Percentiles rank a stretch among this genome's conserved stretches.
Conservation (phyloP, 2,329 filamentous ascomycete genomes). For the Colletotrichum lini region DNA sequence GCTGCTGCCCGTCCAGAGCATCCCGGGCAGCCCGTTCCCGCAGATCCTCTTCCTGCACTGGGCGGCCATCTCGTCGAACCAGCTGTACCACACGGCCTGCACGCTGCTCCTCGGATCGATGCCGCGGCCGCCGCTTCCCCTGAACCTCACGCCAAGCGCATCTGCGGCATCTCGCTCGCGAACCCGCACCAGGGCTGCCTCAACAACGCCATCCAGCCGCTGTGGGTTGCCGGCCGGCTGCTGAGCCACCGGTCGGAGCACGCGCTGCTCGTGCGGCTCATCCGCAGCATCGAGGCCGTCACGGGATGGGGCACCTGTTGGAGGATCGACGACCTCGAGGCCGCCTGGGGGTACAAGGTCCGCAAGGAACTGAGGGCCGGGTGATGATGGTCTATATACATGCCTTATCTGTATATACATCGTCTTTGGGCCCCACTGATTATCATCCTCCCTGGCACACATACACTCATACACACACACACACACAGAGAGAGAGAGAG, state of each 20-base stretch:
- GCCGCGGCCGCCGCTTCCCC: conserved; percentile 47
- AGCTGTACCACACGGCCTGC: conserved; percentile 70
- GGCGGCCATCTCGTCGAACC: conserved; percentile 70
- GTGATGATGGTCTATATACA: neutral
- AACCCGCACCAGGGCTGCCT: conserved; percentile 70
- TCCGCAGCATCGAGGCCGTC: conserved; percentile 64
- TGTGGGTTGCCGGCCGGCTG: conserved; percentile 69
- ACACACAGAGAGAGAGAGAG: too few species aligned
- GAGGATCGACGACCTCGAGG: conserved; percentile 67
- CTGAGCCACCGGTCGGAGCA: conserved; percentile 66
- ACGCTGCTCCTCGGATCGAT: conserved; percentile 64
- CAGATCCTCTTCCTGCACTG: conserved; percentile 67
- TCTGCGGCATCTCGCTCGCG: conserved; percentile 69
- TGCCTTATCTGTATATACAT: too few species aligned
- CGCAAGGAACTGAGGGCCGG: conserved; percentile 32
- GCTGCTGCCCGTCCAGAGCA: conserved; percentile 60
- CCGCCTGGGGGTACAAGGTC: conserved; percentile 56
- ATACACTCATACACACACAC: too few species aligned
- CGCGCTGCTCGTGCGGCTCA: conserved; percentile 56
- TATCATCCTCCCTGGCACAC: too few species aligned
- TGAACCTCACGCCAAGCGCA: conserved; percentile 61
- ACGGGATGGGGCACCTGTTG: conserved; percentile 69
- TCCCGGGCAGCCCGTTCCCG: conserved; percentile 63
- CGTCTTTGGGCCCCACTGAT: too few species aligned
- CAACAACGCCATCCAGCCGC: conserved; percentile 71